Evolutionary conservation across 345 rosid genomes (phyloP), one percentile per base, ranked within the genome.

Genomic region (Acer negundo): DNA sequence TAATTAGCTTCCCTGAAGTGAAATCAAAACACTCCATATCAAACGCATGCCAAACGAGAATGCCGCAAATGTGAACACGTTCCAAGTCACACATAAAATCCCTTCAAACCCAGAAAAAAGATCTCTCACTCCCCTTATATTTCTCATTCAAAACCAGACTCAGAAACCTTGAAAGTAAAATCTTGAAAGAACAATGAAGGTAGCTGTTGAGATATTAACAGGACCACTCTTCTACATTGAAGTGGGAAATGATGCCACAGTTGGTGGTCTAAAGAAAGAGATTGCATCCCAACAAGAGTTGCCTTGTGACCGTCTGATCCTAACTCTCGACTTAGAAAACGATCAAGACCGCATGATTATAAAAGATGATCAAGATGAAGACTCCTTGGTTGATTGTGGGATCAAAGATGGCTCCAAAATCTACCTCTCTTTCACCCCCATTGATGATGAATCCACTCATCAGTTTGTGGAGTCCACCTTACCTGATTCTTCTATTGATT

Each of bases 171-270:
- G 1, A 12, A 13, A 49, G 15, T 11, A 49, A 3, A 44, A 5
- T 35, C n/a, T 22, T 46, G 7, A 19, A n/a, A n/a, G 62, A 22
- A 68, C 58, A 63, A 94, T 94, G 98, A 92, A 67, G 79, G 70
- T 94, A 79, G 89, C 28, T 62, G 90, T 92, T 81, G 94, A 92
- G 88, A 89, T 90, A 63, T 67, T 92, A 70, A 94, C 96, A 16
- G 98, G 96, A 15, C 74, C 56, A 42, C 81, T 88, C 19, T 87
- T 91, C 83, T 80, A 77, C 62, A 44, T 87, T 44, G 69, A 92
- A 51, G 85, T 94, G 55, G 83, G 22, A 6, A 78, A 84, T 16
- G 82, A 86, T 63, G 89, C 92, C 7, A 93, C 85, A 1, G 82
- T 93, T 11, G 85, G 53, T 13, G 93, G 90, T 44, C 82, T 93